Evolutionary conservation across 345 rosid genomes (phyloP), one percentile per base, ranked within the genome.

Genomic region (Sisymbrium irio): DNA sequence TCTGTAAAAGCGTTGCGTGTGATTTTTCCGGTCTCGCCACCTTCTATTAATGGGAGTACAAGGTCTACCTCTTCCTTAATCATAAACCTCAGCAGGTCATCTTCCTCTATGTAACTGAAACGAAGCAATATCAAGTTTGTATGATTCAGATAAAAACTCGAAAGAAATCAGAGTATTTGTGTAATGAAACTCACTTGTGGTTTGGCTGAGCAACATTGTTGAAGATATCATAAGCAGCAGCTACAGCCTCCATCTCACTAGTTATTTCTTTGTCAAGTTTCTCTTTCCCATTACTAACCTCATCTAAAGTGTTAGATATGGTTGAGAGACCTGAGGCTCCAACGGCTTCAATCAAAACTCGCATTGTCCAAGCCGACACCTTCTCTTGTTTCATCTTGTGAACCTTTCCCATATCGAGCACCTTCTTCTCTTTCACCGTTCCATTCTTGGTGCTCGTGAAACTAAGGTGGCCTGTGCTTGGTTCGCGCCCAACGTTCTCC

Each of bases 351-450:
- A 88, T 82, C 84, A 93, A 78, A 58, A 84, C 85, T 82, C 93
- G 84, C 97, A 93, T 89, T 12, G 93, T 89, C 98, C 96, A 91
- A 73, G 96, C 83, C 0, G 98, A 89, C 35, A 93, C 98, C 76
- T 87, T 93, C 53, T 88, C 96, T 71, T 80, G 88, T 74, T 89
- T 91, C 87, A 93, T 81, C 66, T 82, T 82, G 64, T 91, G 92
- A 62, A 91, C 74, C 45, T 79, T 82, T 35, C 83, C 94, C 92
- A 91, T 86, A 80, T 93, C 94, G 70, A 93, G 83, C 39, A 88
- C 77, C 82, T 83, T 91, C 56, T 75, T 82, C 37, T 67, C 85
- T 54, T 78, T 85, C 20, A 65, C 69, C 5, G 9, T 82, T 18
- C 88, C 86, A 61, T 83, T 67, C 62, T 81, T 88, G 27, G 66